Evolutionary conservation across 768 basidiomycete species (phyloP).

Genomic region (Lyophyllum decastes): DNA sequence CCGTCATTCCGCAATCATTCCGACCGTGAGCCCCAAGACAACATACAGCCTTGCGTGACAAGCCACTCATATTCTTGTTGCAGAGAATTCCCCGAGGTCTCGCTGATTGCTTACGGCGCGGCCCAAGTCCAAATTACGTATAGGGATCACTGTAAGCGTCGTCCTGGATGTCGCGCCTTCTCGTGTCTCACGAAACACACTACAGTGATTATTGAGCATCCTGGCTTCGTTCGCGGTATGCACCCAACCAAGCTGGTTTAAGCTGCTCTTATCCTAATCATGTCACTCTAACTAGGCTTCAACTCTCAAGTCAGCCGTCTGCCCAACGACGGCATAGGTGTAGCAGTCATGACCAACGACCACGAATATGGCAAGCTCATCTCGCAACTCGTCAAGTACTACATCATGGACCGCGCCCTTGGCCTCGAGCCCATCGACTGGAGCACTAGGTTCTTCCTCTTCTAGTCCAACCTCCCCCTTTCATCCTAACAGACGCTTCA

Average conservation of each 20-base stretch:
- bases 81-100: slow-evolving; percentile 24
- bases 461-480: not conserved
- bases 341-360: slow-evolving; percentile 29
- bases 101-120: slow-evolving; percentile 25
- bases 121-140: slow-evolving; percentile 24
- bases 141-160: slow-evolving; percentile 23
- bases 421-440: slow-evolving; percentile 26
- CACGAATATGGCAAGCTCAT: slow-evolving; percentile 20
- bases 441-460: slow-evolving; percentile 18
- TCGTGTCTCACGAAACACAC: not conserved
- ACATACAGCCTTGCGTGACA: not conserved
- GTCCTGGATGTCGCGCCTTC: not conserved
- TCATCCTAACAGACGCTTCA: not conserved
- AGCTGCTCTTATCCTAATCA: not conserved
- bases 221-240: slow-evolving; percentile 10
- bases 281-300: slow-evolving; percentile 4
- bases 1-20: slow-evolving; percentile 18
- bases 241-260: not conserved
- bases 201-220: slow-evolving; percentile 10
- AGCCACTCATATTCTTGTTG: not conserved
- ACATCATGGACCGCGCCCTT: slow-evolving; percentile 24
- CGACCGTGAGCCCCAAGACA: slow-evolving; percentile 16
- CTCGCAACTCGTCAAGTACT: slow-evolving; percentile 23
- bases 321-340: slow-evolving; percentile 18
- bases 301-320: slow-evolving; percentile 14